A percentile compares a stretch with the other conserved stretches of the same genome.
Conservation (phyloP, 2,329 filamentous ascomycete genomes). For the Zymoseptoria pseudotritici region DNA sequence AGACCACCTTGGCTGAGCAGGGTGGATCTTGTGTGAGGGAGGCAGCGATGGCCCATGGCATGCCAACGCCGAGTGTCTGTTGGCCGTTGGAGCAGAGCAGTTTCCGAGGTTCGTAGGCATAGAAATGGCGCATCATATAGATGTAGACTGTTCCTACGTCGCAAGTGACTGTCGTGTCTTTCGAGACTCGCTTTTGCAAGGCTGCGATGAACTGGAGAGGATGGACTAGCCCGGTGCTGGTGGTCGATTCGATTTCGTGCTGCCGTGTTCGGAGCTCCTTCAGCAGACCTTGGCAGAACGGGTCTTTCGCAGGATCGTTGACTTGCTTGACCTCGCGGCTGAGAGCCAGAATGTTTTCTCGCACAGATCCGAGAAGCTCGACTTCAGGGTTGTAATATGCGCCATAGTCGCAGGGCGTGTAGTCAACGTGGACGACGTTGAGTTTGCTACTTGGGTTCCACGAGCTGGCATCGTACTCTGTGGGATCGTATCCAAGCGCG, state of each 20-base stretch:
- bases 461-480: slow-evolving; percentile 40
- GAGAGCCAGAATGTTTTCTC: slow-evolving; percentile 35
- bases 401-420: slow-evolving; percentile 35
- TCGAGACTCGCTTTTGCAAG: slow-evolving; percentile 36
- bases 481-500: slow-evolving; percentile 42
- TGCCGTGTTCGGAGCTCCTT: slow-evolving; percentile 34
- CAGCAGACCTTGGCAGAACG: slow-evolving; percentile 29
- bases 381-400: slow-evolving; percentile 36
- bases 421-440: slow-evolving; percentile 41
- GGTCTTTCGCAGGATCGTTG: slow-evolving; percentile 31
- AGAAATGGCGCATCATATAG: slow-evolving; percentile 42
- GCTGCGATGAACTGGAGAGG: slow-evolving; percentile 41
- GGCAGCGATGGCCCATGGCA: slow-evolving; percentile 44
- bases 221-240: slow-evolving; percentile 33
- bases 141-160: slow-evolving; percentile 46
- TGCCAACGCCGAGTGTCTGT: slow-evolving; percentile 43
- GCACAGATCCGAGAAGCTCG: slow-evolving; percentile 39
- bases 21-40: slow-evolving; percentile 38
- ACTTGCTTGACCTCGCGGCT: slow-evolving; percentile 28
- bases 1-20: slow-evolving; percentile 39
- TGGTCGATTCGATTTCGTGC: slow-evolving; percentile 13
- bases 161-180: slow-evolving; percentile 37
- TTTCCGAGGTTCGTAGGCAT: slow-evolving; percentile 37
- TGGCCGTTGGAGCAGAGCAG: slow-evolving; percentile 44
- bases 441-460: slow-evolving; percentile 38